Evolutionary conservation across 768 basidiomycete genomes (phyloP).

Genomic region (Infundibulicybe gibba): DNA sequence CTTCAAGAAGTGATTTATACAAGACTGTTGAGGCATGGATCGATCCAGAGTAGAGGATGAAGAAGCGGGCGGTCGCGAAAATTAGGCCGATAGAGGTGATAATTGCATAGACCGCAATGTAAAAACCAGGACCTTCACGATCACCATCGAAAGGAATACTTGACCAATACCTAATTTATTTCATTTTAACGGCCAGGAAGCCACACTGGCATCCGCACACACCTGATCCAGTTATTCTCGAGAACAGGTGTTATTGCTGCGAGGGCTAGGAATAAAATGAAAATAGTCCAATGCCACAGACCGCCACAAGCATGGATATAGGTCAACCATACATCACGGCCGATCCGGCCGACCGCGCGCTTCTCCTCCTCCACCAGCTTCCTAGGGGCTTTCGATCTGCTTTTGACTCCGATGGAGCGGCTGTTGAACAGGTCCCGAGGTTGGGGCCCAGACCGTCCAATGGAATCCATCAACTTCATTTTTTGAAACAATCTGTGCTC

Average conservation of each 20-base stretch:
- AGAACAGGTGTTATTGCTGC: conserved; percentile 63
- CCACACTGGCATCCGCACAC: conserved; percentile 2
- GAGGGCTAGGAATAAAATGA: conserved; percentile 46
- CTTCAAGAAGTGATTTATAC: conserved; percentile 72
- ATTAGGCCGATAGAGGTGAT: conserved; percentile 37
- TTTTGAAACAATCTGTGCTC: conserved; percentile 40
- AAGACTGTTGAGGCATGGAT: conserved; percentile 76
- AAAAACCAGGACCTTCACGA: conserved; percentile 48
- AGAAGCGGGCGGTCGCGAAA: conserved; percentile 59
- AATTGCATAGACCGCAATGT: conserved; percentile 68
- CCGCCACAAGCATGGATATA: conserved; percentile 52
- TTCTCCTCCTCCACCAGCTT: conserved; percentile 86
- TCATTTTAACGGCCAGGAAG: neutral
- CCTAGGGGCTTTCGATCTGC: conserved; percentile 57
- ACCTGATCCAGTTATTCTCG: conserved; percentile 73
- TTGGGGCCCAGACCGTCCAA: conserved; percentile 3
- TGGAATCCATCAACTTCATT: conserved; percentile 1
- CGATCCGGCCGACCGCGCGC: conserved; percentile 69
- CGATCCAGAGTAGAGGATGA: conserved; percentile 79
- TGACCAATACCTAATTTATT: conserved; percentile 49
- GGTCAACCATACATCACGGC: conserved; percentile 59
- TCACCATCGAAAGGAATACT: conserved; percentile 38
- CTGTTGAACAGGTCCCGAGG: conserved; percentile 28
- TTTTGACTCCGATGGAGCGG: conserved; percentile 21
- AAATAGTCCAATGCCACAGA: conserved; percentile 52